phyloP scores from a whole-genome alignment of 305 asterid genomes.

The Striga hermonthica region DNA sequence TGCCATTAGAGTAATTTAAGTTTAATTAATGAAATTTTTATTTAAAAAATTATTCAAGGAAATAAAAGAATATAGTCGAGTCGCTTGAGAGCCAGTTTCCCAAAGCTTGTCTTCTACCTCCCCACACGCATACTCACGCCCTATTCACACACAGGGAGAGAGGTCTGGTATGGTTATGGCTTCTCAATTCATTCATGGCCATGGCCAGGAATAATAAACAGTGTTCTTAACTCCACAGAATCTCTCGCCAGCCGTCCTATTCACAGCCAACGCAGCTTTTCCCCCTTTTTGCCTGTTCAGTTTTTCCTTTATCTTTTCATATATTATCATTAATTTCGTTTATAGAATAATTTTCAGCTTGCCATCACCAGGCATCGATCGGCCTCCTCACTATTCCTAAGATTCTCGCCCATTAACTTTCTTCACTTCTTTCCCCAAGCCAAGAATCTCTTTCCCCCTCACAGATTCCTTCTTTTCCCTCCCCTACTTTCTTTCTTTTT shows the following conservation, averaged over 20 bases:
- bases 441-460: conserved; percentile 80
- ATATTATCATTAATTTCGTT: neutral
- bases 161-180: neutral
- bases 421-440: conserved; percentile 75
- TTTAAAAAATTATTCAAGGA: neutral
- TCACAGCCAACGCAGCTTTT: neutral
- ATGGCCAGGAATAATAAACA: neutral
- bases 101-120: neutral
- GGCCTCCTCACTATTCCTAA: conserved; percentile 31
- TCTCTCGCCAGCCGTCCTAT: conserved; percentile 3
- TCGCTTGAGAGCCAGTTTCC: too few species aligned
- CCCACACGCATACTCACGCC: neutral
- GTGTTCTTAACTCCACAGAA: neutral
- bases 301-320: neutral
- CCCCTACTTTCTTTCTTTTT: conserved; percentile 37
- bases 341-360: too few species aligned
- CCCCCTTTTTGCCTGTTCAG: neutral
- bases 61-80: neutral
- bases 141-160: neutral
- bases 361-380: neutral
- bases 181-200: neutral
- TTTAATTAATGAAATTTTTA: too few species aligned
- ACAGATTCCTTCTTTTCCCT: conserved; percentile 53
- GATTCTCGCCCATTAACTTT: conserved; percentile 48
- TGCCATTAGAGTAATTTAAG: too few species aligned